These are phyloP conservation scores for Apiotrichum gamsii DNA, from an alignment of 1,284 basidiomycete genomes.

Conservation along the genomic window DNA sequence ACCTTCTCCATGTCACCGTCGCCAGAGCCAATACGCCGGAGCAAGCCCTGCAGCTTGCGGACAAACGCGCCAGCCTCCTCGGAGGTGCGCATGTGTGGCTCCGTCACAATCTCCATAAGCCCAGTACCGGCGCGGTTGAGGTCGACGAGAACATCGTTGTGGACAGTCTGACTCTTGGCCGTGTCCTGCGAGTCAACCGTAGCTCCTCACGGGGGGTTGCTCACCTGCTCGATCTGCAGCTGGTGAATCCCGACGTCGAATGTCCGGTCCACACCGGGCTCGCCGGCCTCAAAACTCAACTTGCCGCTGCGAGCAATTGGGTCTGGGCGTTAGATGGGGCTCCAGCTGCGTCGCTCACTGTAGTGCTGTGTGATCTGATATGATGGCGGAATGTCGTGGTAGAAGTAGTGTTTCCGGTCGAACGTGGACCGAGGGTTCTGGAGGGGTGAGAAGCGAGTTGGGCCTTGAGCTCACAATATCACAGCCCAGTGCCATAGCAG, in stretches of 20 bases:
- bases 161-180: conserved; percentile 74
- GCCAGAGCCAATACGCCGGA: conserved; percentile 77
- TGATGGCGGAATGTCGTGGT: conserved; percentile 85
- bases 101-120: conserved; percentile 93
- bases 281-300: conserved; percentile 50
- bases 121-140: conserved; percentile 84
- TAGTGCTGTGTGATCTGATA: conserved; percentile 98
- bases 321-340: conserved; percentile 48
- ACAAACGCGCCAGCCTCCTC: conserved; percentile 91
- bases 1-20: conserved; percentile 98
- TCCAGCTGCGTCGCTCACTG: conserved; percentile 49
- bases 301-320: conserved; percentile 71
- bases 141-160: conserved; percentile 65
- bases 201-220: no score
- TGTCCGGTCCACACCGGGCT: conserved; percentile 43
- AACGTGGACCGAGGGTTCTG: conserved; percentile 69
- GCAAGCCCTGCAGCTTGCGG: conserved; percentile 68
- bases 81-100: conserved; percentile 85
- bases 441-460: no score
- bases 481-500: conserved; percentile 74
- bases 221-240: conserved; percentile 90
- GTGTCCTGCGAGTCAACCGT: conserved; percentile 62
- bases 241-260: conserved; percentile 73
- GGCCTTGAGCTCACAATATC: conserved; percentile 51
- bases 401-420: conserved; percentile 98